Base-by-base conservation (phyloP, 495 filamentous ascomycete genomes). In the Penicillium parvum region DNA sequence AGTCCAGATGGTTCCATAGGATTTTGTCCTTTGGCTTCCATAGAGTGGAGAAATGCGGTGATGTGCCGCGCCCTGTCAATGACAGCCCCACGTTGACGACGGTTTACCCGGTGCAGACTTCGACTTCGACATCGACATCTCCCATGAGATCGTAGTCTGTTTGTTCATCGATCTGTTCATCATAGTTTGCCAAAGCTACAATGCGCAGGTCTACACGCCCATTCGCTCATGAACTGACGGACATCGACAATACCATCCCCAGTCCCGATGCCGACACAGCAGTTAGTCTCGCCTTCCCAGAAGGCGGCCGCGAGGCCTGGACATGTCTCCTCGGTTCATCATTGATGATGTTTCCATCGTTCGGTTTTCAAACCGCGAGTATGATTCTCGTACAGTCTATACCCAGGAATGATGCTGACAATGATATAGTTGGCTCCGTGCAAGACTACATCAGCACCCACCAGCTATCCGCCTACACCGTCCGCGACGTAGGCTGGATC, bases 401-500 rank as follows among this genome's bases (percentile, higher is more conserved):
- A 26, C 5, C 2, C n/a, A n/a, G 7, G 36, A 25, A 27, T 27
- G 3, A 2, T 12, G 6, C 36, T 38, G 3, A 38, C 36, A 18
- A 4, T 1, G 10, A 21, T 4, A 3, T 62, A 58, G 71, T 80
- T 12, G 81, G 78, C 38, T 70, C 81, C 1, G 75, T 84, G 16
- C 79, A 84, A 55, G 75, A 79, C 41, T 82, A 82, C 60, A 77
- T 82, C 52, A 66, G 67, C 34, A 68, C 69, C 5, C 60, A 84
- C 53, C 80, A 86, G 58, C 69, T 86, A 11, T 57, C 64, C 1
- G 47, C 62, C 11, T 75, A 82, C 61, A 69, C 51, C 29, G 58
- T 75, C 4, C 70, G 74, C 10, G 71, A 79, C 41, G 76, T 84
- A 18, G 80, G 81, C 32, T 84, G 81, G 82, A 81, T 86, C 44